phyloP scores from a whole-genome alignment of 2,329 filamentous ascomycete species.

The Tolypocladium nubicola region DNA sequence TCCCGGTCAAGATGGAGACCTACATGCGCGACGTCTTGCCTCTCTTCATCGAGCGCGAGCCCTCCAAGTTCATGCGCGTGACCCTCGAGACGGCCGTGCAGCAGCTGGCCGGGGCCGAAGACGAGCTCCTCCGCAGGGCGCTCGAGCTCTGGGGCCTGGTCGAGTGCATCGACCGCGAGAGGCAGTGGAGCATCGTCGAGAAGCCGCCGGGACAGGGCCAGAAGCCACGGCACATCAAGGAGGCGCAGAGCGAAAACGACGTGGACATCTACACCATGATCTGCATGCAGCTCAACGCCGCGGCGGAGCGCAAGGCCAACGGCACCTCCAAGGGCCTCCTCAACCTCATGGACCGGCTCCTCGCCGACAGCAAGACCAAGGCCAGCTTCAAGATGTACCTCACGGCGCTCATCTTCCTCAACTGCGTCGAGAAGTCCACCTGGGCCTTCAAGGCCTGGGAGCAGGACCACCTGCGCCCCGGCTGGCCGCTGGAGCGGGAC shows the following conservation, averaged over 20 bases:
- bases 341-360: conserved; percentile 47
- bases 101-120: conserved; percentile 34
- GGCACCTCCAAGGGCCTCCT: conserved; percentile 47
- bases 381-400: conserved; percentile 52
- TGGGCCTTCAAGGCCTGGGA: conserved; percentile 62
- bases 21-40: conserved; percentile 50
- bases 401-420: conserved; percentile 50
- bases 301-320: conserved; percentile 52
- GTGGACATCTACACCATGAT: conserved; percentile 50
- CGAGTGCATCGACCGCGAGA: conserved; percentile 54
- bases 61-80: conserved; percentile 48
- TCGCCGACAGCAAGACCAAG: conserved; percentile 50
- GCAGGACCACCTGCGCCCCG: conserved; percentile 45
- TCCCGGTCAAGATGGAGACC: conserved; percentile 45
- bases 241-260: conserved; percentile 35
- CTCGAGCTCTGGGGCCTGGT: conserved; percentile 56
- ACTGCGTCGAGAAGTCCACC: conserved; percentile 56
- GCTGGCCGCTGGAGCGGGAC: conserved; percentile 50
- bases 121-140: conserved; percentile 45
- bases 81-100: conserved; percentile 44
- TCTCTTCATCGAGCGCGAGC: conserved; percentile 47
- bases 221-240: conserved; percentile 36
- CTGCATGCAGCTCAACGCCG: conserved; percentile 53
- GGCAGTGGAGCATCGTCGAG: conserved; percentile 47
- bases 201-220: conserved; percentile 30